These are phyloP conservation scores for Quercus parvula DNA, from an alignment of 306 rosid genomes.

Conservation along the genomic window DNA sequence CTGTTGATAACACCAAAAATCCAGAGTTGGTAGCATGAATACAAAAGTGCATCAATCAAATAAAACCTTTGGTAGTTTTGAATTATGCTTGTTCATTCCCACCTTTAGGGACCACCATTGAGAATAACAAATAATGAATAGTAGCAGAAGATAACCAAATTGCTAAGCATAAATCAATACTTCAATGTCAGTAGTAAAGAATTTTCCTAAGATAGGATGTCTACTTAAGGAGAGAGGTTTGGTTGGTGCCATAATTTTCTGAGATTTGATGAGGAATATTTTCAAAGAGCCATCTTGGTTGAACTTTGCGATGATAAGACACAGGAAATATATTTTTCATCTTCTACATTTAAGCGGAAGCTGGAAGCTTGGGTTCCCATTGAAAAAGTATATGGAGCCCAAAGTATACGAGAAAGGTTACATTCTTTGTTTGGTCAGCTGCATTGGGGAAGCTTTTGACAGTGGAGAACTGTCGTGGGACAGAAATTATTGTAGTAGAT, in stretches of 20 bases:
- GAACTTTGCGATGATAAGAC: background rate
- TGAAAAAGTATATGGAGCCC: too few relatives aligned
- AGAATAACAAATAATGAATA: background rate
- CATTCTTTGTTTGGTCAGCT: too few relatives aligned
- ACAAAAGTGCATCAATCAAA: conserved; percentile 19
- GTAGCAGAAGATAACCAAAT: background rate
- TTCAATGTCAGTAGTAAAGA: background rate
- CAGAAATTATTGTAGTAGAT: too few relatives aligned
- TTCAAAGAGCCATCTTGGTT: background rate
- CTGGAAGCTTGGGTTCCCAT: too few relatives aligned
- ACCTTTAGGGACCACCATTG: background rate
- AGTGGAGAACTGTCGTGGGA: too few relatives aligned
- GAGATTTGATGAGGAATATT: too few relatives aligned
- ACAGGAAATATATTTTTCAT: background rate
- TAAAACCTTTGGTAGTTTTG: background rate
- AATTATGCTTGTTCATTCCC: background rate
- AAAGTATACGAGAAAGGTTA: too few relatives aligned
- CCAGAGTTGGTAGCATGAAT: conserved; percentile 1
- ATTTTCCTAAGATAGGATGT: background rate
- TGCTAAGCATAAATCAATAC: background rate
- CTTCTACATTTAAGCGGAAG: background rate
- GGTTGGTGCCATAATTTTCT: too few relatives aligned
- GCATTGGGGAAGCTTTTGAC: too few relatives aligned
- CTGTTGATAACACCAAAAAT: conserved; percentile 29
- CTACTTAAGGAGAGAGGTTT: too few relatives aligned